Evolutionary conservation across 2,329 filamentous ascomycete genomes (phyloP), one percentile per base, ranked within the genome.

Genomic region (Coniella lustricola): DNA sequence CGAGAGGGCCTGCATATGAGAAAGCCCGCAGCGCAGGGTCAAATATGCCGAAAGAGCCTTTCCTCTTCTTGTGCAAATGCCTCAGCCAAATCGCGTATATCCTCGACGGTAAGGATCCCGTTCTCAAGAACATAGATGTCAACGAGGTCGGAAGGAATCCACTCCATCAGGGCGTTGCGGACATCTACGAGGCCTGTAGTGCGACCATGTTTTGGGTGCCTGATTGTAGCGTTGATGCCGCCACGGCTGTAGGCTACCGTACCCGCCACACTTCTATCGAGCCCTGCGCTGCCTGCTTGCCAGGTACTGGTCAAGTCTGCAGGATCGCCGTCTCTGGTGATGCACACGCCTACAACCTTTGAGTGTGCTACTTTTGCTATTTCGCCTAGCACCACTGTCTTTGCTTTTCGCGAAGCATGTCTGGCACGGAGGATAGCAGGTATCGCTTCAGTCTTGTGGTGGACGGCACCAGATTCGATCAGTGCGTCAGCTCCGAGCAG

Each of bases 371-470:
- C 71, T 62, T 86, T 87, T 42, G 83, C 82, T 5, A 71, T 66
- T 47, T 82, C 78, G 38, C 75, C 75, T 3, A 85, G 54, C 0
- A 80, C 75, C 3, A 84, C 61, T 0, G 82, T 66, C 49, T 71
- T 74, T 10, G 65, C 69, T 0, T 51, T 51, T 0, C 72, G 69
- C 3, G 71, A 68, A 3, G 76, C 61, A 43, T 75, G 61, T 46
- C 70, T 77, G 7, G 77, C 74, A 43, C 75, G 71, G 1, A 85
- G 65, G 0, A 79, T 71, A 1, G 77, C 73, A 1, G 79, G 73
- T 7, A 85, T 62, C 1, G 79, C 82, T 0, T 83, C 82, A 0
- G 73, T 80, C 62, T 86, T 87, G 63, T 86, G 87, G 60, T 74
- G 80, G 16, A 85, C 76, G 25, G 77, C 74, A 2, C 81, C 82